Evolutionary conservation across 2,329 filamentous ascomycete species (phyloP).

Genomic region (Talaromyces sp.): DNA sequence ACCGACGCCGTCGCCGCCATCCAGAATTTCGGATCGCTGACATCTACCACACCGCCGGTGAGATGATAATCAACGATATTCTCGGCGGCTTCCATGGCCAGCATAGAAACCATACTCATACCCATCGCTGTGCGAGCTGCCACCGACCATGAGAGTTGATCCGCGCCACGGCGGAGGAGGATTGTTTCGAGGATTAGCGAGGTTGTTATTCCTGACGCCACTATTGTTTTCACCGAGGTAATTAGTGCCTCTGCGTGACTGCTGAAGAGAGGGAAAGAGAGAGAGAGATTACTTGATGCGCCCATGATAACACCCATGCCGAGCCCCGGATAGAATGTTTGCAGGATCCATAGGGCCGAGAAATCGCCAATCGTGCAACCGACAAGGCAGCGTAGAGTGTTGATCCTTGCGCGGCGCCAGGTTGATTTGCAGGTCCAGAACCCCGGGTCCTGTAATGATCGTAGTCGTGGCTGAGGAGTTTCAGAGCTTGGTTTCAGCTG

Average conservation of each 20-base stretch:
- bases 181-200: slow-evolving; percentile 54
- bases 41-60: slow-evolving; percentile 49
- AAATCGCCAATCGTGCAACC: slow-evolving; percentile 58
- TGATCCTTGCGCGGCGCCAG: slow-evolving; percentile 53
- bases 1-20: slow-evolving; percentile 33
- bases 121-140: slow-evolving; percentile 54
- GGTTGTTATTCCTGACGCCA: slow-evolving; percentile 51
- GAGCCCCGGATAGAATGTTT: slow-evolving; percentile 46
- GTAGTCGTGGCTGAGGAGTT: background rate
- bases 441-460: background rate
- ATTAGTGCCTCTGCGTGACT: background rate
- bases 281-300: slow-evolving; percentile 45
- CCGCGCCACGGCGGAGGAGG: slow-evolving; percentile 49
- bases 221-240: slow-evolving; percentile 27
- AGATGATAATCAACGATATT: slow-evolving; percentile 56
- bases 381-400: slow-evolving; percentile 54
- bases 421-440: slow-evolving; percentile 38
- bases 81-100: slow-evolving; percentile 56
- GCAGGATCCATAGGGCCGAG: slow-evolving; percentile 54
- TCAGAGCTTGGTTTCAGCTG: too few relatives aligned
- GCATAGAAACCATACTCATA: slow-evolving; percentile 59
- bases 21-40: slow-evolving; percentile 53
- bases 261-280: background rate
- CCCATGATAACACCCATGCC: slow-evolving; percentile 52
- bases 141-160: slow-evolving; percentile 45